Base-by-base conservation (phyloP, 2,329 filamentous ascomycete species). In the Rhinocladiella similis region DNA sequence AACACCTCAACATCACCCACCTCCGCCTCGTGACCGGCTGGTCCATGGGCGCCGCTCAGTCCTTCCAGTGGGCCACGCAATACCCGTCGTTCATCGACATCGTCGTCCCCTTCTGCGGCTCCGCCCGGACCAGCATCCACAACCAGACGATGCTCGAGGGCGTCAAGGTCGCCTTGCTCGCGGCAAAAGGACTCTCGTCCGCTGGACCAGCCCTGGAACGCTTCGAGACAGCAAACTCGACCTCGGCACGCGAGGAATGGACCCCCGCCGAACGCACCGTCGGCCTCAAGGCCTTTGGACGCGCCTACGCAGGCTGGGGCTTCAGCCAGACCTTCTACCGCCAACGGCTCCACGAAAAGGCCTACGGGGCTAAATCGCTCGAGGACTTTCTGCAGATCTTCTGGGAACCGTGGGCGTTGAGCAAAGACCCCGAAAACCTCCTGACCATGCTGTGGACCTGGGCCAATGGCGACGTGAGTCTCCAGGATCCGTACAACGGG, bases 271-370 rank as follows among this genome's bases (percentile, higher is more conserved):
- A 87, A 61, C 80, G 69, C 47, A 73, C 76, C 14, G 73, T 76
- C 18, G 85, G 83, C 0, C 67, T 93, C 39, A 91, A 87, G 66
- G 89, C 89, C 0, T 82, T 93, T 54, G 88, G 82, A 0, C 79
- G 88, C 43, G 89, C 85, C 0, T 94, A 94, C 70, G 88, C 89
- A 1, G 89, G 89, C 0, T 94, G 83, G 76, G 89, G 90, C 0
- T 89, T 93, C 65, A 88, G 84, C 50, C 89, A 92, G 66, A 80
- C 87, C 0, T 93, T 92, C 66, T 93, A 93, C 66, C 80, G 89
- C 1, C 77, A 90, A 63, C 85, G 80, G 67, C 57, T 90, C n/a
- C 87, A 87, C 68, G 82, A 89, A 68, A 84, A 71, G 1, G 75
- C 68, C 1, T 77, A 91, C 7, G 86, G 86, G 0, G 90, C 80